Percentiles rank a stretch among this genome's conserved stretches.
phyloP scores from a whole-genome alignment of 2,329 filamentous ascomycete genomes.

The Aureobasidium sp. region DNA sequence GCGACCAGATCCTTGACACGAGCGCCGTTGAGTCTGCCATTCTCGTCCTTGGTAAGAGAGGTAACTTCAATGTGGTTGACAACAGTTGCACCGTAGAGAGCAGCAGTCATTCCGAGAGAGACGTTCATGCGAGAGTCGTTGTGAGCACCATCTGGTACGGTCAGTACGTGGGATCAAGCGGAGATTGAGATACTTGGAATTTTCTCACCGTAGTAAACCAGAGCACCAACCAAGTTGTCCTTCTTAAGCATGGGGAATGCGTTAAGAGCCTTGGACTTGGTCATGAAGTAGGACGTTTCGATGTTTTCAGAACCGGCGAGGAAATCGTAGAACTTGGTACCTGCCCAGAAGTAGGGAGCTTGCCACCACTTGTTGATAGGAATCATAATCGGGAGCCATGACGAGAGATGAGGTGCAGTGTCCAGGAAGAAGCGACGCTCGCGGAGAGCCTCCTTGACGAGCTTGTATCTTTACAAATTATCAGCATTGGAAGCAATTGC shows the following conservation, averaged over 20 bases:
- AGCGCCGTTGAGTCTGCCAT: slow-evolving; percentile 67
- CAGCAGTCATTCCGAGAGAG: slow-evolving; percentile 78
- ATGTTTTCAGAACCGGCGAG: slow-evolving; percentile 81
- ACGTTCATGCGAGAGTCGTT: slow-evolving; percentile 93
- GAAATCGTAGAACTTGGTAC: slow-evolving; percentile 77
- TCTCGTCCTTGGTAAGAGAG: slow-evolving; percentile 63
- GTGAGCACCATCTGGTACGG: slow-evolving; percentile 64
- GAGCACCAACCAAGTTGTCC: slow-evolving; percentile 67
- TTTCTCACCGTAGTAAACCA: slow-evolving; percentile 70
- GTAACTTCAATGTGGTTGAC: slow-evolving; percentile 81
- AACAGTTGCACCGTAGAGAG: slow-evolving; percentile 76
- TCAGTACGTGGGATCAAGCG: not conserved
- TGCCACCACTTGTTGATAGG: slow-evolving; percentile 79
- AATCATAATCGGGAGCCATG: slow-evolving; percentile 76
- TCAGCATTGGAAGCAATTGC: slow-evolving; percentile 13
- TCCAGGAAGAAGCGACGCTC: slow-evolving; percentile 79
- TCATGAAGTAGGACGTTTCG: slow-evolving; percentile 82
- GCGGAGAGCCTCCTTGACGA: slow-evolving; percentile 74
- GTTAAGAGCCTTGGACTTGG: slow-evolving; percentile 76
- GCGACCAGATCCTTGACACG: slow-evolving; percentile 63
- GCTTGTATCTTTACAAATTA: slow-evolving; percentile 43
- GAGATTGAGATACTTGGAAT: not conserved
- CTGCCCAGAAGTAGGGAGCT: slow-evolving; percentile 70
- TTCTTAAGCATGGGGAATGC: slow-evolving; percentile 84
- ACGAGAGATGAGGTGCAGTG: slow-evolving; percentile 73